Conservation (phyloP, 805 yeast species). For the Hanseniaspora guilliermondii region DNA sequence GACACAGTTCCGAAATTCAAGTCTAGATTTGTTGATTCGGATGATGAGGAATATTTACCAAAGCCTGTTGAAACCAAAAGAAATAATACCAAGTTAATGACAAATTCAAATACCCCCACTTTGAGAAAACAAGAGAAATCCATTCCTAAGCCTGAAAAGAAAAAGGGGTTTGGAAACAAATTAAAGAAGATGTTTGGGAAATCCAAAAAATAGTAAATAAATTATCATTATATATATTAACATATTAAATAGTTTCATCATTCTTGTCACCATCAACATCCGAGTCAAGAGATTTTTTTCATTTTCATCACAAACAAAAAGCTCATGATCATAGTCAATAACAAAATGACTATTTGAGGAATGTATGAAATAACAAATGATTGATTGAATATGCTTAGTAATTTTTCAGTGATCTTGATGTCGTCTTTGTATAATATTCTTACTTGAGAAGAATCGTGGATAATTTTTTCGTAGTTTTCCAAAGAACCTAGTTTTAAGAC, state of each 20-base stretch:
- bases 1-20: conserved; percentile 26
- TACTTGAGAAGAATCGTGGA: conserved; percentile 24
- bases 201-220: conserved; percentile 17
- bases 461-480: conserved; percentile 19
- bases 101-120: neutral
- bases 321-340: conserved; percentile 18
- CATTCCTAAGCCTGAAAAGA: conserved; percentile 22
- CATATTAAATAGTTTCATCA: neutral
- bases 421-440: conserved; percentile 18
- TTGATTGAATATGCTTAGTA: conserved; percentile 19
- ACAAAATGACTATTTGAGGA: conserved; percentile 21
- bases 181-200: conserved; percentile 33
- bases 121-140: conserved; percentile 16
- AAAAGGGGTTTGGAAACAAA: conserved; percentile 27
- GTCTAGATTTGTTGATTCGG: conserved; percentile 54
- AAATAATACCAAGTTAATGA: neutral
- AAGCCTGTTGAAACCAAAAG: neutral
- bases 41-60: conserved; percentile 33
- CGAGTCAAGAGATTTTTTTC: neutral
- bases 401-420: conserved; percentile 13
- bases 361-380: conserved; percentile 24
- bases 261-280: neutral
- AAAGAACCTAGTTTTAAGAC: conserved; percentile 18
- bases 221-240: neutral
- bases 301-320: conserved; percentile 1